phyloP scores from a whole-genome alignment of 192 early-diverging fungal species.

The Mortierella claussenii region DNA sequence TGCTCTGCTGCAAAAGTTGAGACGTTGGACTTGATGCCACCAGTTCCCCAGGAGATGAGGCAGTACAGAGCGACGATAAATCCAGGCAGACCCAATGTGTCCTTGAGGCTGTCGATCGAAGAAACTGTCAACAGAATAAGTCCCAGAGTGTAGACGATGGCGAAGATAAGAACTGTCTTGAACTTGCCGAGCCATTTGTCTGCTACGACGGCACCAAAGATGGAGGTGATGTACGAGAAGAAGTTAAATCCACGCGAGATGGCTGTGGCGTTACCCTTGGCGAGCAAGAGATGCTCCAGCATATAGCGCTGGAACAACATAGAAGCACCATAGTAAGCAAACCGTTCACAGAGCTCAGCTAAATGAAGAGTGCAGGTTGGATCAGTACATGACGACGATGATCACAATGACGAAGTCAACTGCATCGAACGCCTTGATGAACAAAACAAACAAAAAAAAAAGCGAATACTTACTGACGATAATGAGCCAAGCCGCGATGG shows the following conservation, averaged over 20 bases:
- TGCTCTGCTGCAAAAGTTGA: slow-evolving; percentile 75
- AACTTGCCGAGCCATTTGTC: slow-evolving; percentile 74
- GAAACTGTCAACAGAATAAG: slow-evolving; percentile 64
- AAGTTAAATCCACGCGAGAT: slow-evolving; percentile 72
- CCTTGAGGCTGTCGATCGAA: slow-evolving; percentile 59
- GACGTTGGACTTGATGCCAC: slow-evolving; percentile 74
- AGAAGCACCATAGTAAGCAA: slow-evolving; percentile 71
- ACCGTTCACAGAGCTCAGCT: slow-evolving; percentile 72
- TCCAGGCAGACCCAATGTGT: slow-evolving; percentile 64
- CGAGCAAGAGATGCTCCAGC: slow-evolving; percentile 56
- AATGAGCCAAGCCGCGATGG: slow-evolving; percentile 45
- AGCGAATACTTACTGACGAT: slow-evolving; percentile 62
- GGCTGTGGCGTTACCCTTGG: slow-evolving; percentile 61
- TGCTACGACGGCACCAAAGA: slow-evolving; percentile 68
- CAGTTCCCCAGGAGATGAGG: slow-evolving; percentile 69
- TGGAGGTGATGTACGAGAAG: slow-evolving; percentile 70
- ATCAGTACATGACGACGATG: no score
- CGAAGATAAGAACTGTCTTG: slow-evolving; percentile 72
- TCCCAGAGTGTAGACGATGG: slow-evolving; percentile 65
- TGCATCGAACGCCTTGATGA: no score
- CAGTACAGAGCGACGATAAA: slow-evolving; percentile 65
- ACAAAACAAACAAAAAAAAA: no score
- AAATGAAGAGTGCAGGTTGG: no score
- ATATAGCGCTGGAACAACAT: slow-evolving; percentile 73
- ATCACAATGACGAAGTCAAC: no score